phyloP scores from a whole-genome alignment of 2,329 filamentous ascomycete species.

The Calonectria montana region DNA sequence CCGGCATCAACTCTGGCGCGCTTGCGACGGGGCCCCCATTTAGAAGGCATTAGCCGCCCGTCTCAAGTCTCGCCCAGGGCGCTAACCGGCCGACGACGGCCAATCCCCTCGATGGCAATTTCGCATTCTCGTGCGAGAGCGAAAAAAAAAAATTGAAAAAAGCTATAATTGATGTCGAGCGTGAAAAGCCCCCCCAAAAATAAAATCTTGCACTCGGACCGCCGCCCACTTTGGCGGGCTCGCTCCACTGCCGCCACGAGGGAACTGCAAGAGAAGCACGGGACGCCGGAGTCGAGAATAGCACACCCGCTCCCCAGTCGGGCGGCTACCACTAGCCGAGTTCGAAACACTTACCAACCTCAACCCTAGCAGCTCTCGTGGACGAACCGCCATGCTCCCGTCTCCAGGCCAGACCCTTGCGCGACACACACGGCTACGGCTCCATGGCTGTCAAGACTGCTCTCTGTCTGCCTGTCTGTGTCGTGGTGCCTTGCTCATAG shows the following conservation, averaged over 20 bases:
- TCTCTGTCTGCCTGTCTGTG: constrained; percentile 12
- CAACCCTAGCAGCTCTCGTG: neutral
- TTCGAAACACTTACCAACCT: constrained; percentile 31
- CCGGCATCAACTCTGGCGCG: constrained; percentile 26
- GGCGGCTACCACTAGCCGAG: constrained; percentile 36
- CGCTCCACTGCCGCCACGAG: constrained; percentile 1
- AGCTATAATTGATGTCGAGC: neutral
- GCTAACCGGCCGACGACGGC: constrained; percentile 32
- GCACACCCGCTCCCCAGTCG: constrained; percentile 26
- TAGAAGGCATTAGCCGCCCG: constrained; percentile 34
- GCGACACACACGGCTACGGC: constrained; percentile 6
- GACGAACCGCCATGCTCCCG: neutral
- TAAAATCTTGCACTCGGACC: neutral
- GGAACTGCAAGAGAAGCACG: neutral
- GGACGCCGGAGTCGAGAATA: constrained; percentile 10
- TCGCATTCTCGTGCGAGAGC: constrained; percentile 4
- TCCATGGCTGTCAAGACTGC: neutral
- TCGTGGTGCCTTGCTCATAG: neutral
- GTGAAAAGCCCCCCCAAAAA: no score
- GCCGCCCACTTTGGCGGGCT: neutral
- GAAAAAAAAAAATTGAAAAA: no score
- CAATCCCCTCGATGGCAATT: constrained; percentile 28
- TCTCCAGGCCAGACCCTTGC: constrained; percentile 9
- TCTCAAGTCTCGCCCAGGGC: constrained; percentile 20
- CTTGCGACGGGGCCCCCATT: constrained; percentile 34